Evolutionary conservation across 148 eudicot species (phyloP), one percentile per base, ranked within the genome.

Genomic region (Amaranthus hypochondriacus): DNA sequence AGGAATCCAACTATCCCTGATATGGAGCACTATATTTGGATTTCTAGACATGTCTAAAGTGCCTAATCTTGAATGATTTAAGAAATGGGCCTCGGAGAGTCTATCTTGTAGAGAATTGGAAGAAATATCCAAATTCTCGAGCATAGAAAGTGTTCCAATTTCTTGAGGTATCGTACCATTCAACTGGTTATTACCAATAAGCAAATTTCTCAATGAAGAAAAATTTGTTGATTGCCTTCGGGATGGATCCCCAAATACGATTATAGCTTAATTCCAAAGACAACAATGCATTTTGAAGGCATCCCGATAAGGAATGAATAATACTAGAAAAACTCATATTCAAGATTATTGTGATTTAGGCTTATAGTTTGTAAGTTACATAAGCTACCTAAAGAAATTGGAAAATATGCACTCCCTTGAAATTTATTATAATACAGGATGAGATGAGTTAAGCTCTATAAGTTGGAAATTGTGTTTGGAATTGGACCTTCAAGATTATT

Each of bases 101-200:
- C 60, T 62, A 12, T 65, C 86, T 68, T 79, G 47, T 0, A 83
- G 64, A 0, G 66, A 28, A 68, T 86, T 86, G 8, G 9, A 66
- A 58, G 76, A 54, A 7, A 62, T 54, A 71, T 13, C 50, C 21
- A 86, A 71, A n/a, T 1, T 0, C 28, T 59, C 51, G 3, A 85
- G 83, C 63, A 8, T 75, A 46, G 49, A 55, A 69, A 86, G 84
- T 44, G 54, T 72, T 12, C 76, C 53, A 10, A 73, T 53, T 42
- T 9, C 11, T 53, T n/a, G 49, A 21, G 66, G 28, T 9, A 78
- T 10, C 0, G 51, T 68, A 5, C 83, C 82, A 14, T n/a, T 66
- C 11, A 86, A 48, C 13, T 52, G 44, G 18, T 79, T 84, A 66
- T 28, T 0, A 9, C n/a, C 9, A n/a, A 83, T 67, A 4, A 28